Percentiles rank a stretch among this genome's conserved stretches.
Conservation (phyloP, 345 rosid genomes). For the Eucalyptus regnans region DNA sequence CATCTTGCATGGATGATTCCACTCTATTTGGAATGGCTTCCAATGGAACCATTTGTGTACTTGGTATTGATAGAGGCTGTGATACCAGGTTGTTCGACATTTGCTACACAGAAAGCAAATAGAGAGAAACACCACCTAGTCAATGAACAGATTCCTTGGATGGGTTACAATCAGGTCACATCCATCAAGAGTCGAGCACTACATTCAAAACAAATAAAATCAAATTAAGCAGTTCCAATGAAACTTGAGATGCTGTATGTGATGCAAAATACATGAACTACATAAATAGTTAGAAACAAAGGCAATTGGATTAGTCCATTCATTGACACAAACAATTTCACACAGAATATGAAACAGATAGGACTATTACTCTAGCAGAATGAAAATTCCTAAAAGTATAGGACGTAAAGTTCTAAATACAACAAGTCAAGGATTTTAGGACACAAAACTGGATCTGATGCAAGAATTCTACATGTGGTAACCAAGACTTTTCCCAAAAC, state of each 20-base stretch:
- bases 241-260: background rate
- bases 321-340: background rate
- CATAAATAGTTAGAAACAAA: background rate
- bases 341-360: background rate
- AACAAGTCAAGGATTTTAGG: background rate
- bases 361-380: background rate
- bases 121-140: background rate
- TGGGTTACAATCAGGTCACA: background rate
- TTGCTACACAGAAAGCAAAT: conserved; percentile 2
- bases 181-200: background rate
- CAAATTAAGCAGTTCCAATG: background rate
- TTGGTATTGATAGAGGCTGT: conserved; percentile 22
- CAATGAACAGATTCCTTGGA: background rate
- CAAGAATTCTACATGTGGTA: background rate
- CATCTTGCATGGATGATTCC: conserved; percentile 21
- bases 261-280: background rate
- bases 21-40: conserved; percentile 21
- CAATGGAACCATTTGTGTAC: conserved; percentile 28
- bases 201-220: background rate
- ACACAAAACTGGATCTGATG: background rate
- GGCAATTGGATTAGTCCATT: background rate
- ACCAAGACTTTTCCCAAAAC: background rate
- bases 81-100: conserved; percentile 46
- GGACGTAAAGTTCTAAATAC: background rate
- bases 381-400: background rate